Evolutionary conservation across 73 alveolate genomes (phyloP), one percentile per base, ranked within the genome.

Genomic region (Symbiodinium natans): DNA sequence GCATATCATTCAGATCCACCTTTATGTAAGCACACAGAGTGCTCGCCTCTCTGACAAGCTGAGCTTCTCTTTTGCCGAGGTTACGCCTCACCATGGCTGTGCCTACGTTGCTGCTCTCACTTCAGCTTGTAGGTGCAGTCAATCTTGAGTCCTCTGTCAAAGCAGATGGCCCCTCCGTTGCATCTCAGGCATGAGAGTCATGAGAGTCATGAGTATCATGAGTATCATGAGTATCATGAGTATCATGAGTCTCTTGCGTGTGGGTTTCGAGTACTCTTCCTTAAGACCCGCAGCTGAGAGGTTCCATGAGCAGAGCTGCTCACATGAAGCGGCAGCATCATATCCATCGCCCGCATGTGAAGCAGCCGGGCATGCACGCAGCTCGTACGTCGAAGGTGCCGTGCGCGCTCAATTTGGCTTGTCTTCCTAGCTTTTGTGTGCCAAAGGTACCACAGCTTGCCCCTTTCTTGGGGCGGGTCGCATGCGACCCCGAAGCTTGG

Each of bases 111-210:
- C 94, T 46, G 94, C 59, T 34, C 59, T 83, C 41, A 71, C 75
- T 68, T 54, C 68, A 38, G 9, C 40, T 54, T 2, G 94, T 80
- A 86, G 94, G 68, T 21, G 71, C 46, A n/a, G 34, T 36, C 59
- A 88, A 41, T 68, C 71, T 39, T 17, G 95, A 88, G 95, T 88
- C 95, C 86, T 59, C 43, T 88, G 95, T 88, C 38, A 88, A 59
- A 63, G 84, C 95, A 59, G 95, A 88, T 68, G 95, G 95, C 71
- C 15, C 21, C 85, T 63, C 38, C 86, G 73, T 83, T 11, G 43
- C 39, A 82, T 19, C 43, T 74, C 40, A 27, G 36, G 21, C 84
- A 11, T 74, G 41, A 63, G n/a, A 36, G 73, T 34, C n/a, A 2
- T 54, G 11, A 7, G 13, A 74, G 43, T n/a, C n/a, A n/a, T n/a